Percentiles rank a stretch among this genome's conserved stretches.
These are phyloP conservation scores for Magnolia changhungtana DNA, from an alignment of 164 flowering plant genomes.

Conservation along the genomic window DNA sequence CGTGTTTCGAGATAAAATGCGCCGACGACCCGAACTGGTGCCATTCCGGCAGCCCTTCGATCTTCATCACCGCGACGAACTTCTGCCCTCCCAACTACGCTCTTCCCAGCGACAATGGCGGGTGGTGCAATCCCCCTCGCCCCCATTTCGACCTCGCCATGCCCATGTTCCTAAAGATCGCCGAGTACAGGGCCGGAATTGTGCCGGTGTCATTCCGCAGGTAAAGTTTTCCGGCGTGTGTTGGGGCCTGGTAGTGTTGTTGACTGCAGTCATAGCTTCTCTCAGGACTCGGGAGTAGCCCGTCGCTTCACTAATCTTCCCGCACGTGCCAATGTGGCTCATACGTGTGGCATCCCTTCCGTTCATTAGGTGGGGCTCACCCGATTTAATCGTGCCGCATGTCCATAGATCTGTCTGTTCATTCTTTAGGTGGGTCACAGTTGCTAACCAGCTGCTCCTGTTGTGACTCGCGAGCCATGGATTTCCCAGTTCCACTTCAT, in stretches of 20 bases:
- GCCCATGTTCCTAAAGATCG: slow-evolving; percentile 58
- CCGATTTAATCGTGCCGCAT: too few relatives aligned
- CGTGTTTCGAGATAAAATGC: slow-evolving; percentile 54
- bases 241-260: neutral
- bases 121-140: slow-evolving; percentile 68
- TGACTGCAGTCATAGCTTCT: too few relatives aligned
- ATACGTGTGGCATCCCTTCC: too few relatives aligned
- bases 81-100: slow-evolving; percentile 64
- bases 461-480: too few relatives aligned
- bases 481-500: too few relatives aligned
- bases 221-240: slow-evolving; percentile 12
- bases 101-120: slow-evolving; percentile 47
- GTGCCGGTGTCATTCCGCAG: slow-evolving; percentile 55
- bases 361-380: too few relatives aligned
- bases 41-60: slow-evolving; percentile 48
- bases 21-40: slow-evolving; percentile 45
- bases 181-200: slow-evolving; percentile 54
- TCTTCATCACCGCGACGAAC: slow-evolving; percentile 51
- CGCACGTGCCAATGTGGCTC: too few relatives aligned
- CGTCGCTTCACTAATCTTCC: too few relatives aligned
- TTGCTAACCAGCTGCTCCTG: too few relatives aligned
- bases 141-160: slow-evolving; percentile 56
- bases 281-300: too few relatives aligned
- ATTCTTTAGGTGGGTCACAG: too few relatives aligned
- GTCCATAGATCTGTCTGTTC: too few relatives aligned